phyloP scores from a whole-genome alignment of 306 rosid species.

The Geum urbanum region DNA sequence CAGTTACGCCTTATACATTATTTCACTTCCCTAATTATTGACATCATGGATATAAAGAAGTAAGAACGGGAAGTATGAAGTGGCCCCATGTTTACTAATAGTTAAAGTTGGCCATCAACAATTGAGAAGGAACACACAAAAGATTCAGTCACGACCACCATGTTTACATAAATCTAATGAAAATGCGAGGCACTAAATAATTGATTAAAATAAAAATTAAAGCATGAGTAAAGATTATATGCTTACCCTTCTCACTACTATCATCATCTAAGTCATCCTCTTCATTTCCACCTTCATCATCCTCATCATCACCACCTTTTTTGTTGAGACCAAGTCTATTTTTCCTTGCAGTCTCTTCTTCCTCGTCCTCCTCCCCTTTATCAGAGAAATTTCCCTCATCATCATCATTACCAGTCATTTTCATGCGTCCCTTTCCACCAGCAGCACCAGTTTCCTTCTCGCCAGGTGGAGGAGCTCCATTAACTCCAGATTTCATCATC shows the following conservation, averaged over 20 bases:
- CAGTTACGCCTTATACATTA: neutral
- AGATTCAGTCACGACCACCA: neutral
- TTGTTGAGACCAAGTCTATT: constrained; percentile 64
- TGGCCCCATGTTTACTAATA: neutral
- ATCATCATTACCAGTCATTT: constrained; percentile 47
- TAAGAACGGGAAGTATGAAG: neutral
- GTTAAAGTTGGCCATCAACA: neutral
- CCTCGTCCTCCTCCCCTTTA: constrained; percentile 91
- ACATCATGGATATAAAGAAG: neutral
- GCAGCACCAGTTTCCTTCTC: constrained; percentile 60
- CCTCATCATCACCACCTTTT: constrained; percentile 63
- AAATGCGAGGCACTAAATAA: neutral
- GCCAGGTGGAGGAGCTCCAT: constrained; percentile 86
- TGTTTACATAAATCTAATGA: neutral
- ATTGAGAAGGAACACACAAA: neutral
- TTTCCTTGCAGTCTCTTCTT: constrained; percentile 71
- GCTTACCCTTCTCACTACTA: constrained; percentile 75
- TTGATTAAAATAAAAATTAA: neutral
- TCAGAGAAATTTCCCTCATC: constrained; percentile 84
- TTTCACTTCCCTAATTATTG: neutral
- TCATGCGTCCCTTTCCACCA: constrained; percentile 61
- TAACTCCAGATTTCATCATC: constrained; percentile 98
- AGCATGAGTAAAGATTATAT: neutral
- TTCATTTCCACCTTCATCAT: constrained; percentile 73
- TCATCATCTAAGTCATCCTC: constrained; percentile 86